Evolutionary conservation across 2,329 filamentous ascomycete genomes (phyloP).

Genomic region (Gaeumannomyces sp.): DNA sequence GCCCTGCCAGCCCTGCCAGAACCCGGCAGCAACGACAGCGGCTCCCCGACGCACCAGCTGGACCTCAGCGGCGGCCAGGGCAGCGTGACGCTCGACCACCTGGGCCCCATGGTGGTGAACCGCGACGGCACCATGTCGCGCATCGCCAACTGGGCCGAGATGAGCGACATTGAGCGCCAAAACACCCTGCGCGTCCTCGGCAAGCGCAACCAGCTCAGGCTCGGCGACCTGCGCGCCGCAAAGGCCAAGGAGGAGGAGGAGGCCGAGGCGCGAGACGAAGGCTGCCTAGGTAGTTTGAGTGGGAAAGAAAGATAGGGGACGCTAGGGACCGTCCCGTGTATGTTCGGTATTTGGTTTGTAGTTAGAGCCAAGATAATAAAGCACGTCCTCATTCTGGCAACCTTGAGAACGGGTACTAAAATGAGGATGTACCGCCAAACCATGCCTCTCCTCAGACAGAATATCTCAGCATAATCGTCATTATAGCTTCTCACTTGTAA

Average conservation of each 20-base stretch:
- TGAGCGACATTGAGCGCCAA: conserved; percentile 61
- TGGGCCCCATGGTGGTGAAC: conserved; percentile 71
- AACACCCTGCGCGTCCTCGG: conserved; percentile 62
- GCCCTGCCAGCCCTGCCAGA: conserved; percentile 4
- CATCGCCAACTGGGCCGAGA: conserved; percentile 67
- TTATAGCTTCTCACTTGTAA: not conserved
- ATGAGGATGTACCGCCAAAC: no score
- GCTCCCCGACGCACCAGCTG: not conserved
- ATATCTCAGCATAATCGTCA: not conserved
- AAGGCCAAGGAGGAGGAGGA: not conserved
- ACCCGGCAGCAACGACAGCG: not conserved
- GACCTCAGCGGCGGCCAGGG: conserved; percentile 27
- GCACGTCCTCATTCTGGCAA: no score
- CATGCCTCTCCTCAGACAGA: no score
- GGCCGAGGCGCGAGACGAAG: not conserved
- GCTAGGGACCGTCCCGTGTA: no score
- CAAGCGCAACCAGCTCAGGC: conserved; percentile 59
- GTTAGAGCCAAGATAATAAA: no score
- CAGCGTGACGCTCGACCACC: conserved; percentile 54
- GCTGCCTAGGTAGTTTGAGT: not conserved
- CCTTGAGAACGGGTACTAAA: no score
- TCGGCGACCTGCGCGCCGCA: conserved; percentile 21
- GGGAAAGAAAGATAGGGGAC: not conserved
- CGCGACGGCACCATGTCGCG: conserved; percentile 64
- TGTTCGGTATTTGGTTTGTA: no score